Base-by-base conservation (phyloP, 495 filamentous ascomycete species). In the Xylaria cubensis region DNA sequence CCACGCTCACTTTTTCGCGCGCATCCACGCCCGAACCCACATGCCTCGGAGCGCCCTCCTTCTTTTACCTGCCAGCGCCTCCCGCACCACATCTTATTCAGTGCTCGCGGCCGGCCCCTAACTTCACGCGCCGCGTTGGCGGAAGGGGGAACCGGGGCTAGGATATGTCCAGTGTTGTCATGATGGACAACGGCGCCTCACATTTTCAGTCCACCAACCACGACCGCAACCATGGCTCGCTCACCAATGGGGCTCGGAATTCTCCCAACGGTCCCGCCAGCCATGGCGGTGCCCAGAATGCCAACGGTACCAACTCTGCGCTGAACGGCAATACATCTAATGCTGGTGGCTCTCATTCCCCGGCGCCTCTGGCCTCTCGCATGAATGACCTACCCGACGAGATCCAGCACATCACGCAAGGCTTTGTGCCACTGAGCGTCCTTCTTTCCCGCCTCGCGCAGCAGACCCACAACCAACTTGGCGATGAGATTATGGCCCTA, bases 401-500 rank as follows among this genome's bases (percentile, higher is more conserved):
- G 75, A 88, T 98, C 24, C 82, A 86, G 61, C 94, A 97, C 73
- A 92, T 97, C 69, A 92, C 92, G 0, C 82, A 90, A 68, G 89
- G 90, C 36, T 97, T 92, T 73, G 83, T 93, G 34, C 90, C 92
- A 4, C 83, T 97, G 36, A 86, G 87, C 19, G 85, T 84, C 48
- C 82, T 99, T 29, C 84, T 98, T 58, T 86, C 87, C 64, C 89
- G 96, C 68, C 86, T 95, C 15, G 91, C 91, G 39, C 93, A 98
- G 78, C 90, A 93, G 80, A 93, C 92, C 55, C 94, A 92, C 81
- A 92, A 91, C 70, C 89, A 90, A 67, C 85, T 98, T 9, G 85
- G 84, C 19, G 91, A 94, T 17, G 81, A 91, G 62, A 88, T 98
- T n/a, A 78, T 85, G 26, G 85, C 89, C 44, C 81, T 98, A 77